phyloP scores from a whole-genome alignment of 495 filamentous ascomycete genomes.

The Penicilliopsis zonata region DNA sequence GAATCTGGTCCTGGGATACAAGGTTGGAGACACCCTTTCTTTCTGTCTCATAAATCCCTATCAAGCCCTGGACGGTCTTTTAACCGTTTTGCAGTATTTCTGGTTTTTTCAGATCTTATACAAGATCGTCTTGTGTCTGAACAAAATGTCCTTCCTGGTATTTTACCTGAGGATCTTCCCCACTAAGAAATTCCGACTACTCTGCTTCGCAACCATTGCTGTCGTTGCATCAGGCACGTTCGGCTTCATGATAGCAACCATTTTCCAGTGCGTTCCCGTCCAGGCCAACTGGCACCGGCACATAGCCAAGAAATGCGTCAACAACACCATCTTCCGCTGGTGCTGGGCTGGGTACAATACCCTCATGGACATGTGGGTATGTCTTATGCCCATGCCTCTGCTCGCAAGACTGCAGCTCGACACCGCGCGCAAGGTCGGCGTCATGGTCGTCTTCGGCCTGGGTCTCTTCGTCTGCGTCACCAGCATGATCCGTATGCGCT shows the following conservation, averaged over 20 bases:
- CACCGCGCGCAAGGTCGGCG: conserved; percentile 20
- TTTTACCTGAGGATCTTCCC: conserved; percentile 26
- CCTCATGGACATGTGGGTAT: conserved; percentile 26
- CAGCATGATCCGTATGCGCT: conserved; percentile 15
- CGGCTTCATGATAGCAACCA: conserved; percentile 20
- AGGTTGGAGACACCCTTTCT: conserved; percentile 3
- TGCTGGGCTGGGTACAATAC: conserved; percentile 18
- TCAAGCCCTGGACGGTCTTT: not conserved
- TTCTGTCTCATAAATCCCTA: not conserved
- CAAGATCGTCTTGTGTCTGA: conserved; percentile 21
- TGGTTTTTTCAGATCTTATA: conserved; percentile 25
- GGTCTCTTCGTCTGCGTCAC: conserved; percentile 20
- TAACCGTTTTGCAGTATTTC: conserved; percentile 12
- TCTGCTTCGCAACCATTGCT: conserved; percentile 10
- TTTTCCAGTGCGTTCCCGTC: conserved; percentile 32
- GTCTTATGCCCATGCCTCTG: conserved; percentile 26
- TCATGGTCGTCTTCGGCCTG: conserved; percentile 22
- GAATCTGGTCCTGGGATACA: conserved; percentile 5
- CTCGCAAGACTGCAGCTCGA: conserved; percentile 26
- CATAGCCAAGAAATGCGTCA: conserved; percentile 8
- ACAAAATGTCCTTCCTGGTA: conserved; percentile 21
- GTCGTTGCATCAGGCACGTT: conserved; percentile 7
- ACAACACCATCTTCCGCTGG: conserved; percentile 10
- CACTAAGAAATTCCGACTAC: conserved; percentile 10
- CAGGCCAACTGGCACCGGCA: conserved; percentile 21